Evolutionary conservation across 306 rosid species (phyloP), one percentile per base, ranked within the genome.

Genomic region (Trifolium dubium): DNA sequence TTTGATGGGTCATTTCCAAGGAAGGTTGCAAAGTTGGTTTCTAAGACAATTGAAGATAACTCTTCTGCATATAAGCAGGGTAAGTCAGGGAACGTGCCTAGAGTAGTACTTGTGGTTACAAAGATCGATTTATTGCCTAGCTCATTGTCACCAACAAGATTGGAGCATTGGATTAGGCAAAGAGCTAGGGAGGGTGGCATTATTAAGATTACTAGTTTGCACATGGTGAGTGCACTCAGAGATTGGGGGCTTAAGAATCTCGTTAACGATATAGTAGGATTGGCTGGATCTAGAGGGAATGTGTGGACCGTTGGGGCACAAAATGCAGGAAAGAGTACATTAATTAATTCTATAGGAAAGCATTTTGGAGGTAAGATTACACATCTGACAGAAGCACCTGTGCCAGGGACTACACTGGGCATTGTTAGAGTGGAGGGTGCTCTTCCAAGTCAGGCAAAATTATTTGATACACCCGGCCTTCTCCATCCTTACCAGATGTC

Each of bases 261-360:
- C 40, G 89, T 91, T 67, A 92, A 91, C 14, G 88, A 89, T 79
- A 82, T 93, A 46, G 56, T 81, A 35, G 75, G 35, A 34, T 83
- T 94, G 81, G 97, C 85, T 4, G 98, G 98, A 62, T 80, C 88
- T 7, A 84, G 98, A 76, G 98, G 98, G 56, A 88, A 87, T 68
- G 94, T 91, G 68, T 94, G 98, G 98, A 91, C 89, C 17, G 81
- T 94, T 70, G 98, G 98, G 68, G 95, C 98, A 1, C 98, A 94
- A 65, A 94, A 94, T 80, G 98, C 97, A 1, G 98, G 98, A 58
- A 94, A 94, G 87, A 91, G 97, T 69, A 94, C 98, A 1, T 67
- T 91, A 72, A 88, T 94, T 50, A 94, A 94, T 68, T 85, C 94
- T 1, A 83, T 91, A 10, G 97, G 96, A 39, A 88, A 79, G 77